A percentile compares a stretch with the other conserved stretches of the same genome.
Conservation (phyloP, 2,329 filamentous ascomycete genomes). For the Trichoderma hamatum region DNA sequence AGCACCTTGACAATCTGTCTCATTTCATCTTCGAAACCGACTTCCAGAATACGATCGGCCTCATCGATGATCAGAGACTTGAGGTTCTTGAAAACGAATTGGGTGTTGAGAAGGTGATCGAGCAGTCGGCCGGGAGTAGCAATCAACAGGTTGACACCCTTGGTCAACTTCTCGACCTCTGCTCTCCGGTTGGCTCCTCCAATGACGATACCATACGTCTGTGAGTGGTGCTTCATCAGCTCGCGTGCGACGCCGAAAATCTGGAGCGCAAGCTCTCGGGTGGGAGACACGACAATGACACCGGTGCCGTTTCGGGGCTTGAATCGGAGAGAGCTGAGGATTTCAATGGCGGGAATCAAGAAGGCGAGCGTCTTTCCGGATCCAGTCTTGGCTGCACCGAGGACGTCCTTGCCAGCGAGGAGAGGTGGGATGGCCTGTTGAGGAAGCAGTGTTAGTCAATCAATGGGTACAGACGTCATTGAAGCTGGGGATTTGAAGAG, state of each 20-base stretch:
- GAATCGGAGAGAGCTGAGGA: slow-evolving; percentile 86
- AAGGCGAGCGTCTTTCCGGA: slow-evolving; percentile 96
- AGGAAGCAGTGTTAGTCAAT: neutral
- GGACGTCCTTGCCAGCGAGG: slow-evolving; percentile 85
- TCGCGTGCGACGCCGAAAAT: slow-evolving; percentile 95
- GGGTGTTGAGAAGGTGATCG: slow-evolving; percentile 90
- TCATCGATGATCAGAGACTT: slow-evolving; percentile 94
- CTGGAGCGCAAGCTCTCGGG: slow-evolving; percentile 70
- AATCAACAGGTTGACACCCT: slow-evolving; percentile 93
- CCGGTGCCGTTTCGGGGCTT: slow-evolving; percentile 94
- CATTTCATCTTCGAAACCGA: slow-evolving; percentile 99
- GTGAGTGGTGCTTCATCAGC: slow-evolving; percentile 91
- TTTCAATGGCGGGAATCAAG: slow-evolving; percentile 90
- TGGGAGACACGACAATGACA: slow-evolving; percentile 82
- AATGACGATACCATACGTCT: slow-evolving; percentile 93
- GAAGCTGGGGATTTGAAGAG: neutral
- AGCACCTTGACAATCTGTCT: slow-evolving; percentile 93
- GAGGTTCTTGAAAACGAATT: slow-evolving; percentile 87
- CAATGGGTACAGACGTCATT: neutral
- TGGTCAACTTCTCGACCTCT: slow-evolving; percentile 90
- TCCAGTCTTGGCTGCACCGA: slow-evolving; percentile 94
- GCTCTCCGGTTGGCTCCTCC: slow-evolving; percentile 89
- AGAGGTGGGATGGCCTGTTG: slow-evolving; percentile 75
- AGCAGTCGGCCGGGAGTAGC: slow-evolving; percentile 90
- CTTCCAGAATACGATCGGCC: slow-evolving; percentile 93